These are phyloP conservation scores for Ceratocystis papillata DNA, from an alignment of 2,329 filamentous ascomycete genomes.

Conservation along the genomic window DNA sequence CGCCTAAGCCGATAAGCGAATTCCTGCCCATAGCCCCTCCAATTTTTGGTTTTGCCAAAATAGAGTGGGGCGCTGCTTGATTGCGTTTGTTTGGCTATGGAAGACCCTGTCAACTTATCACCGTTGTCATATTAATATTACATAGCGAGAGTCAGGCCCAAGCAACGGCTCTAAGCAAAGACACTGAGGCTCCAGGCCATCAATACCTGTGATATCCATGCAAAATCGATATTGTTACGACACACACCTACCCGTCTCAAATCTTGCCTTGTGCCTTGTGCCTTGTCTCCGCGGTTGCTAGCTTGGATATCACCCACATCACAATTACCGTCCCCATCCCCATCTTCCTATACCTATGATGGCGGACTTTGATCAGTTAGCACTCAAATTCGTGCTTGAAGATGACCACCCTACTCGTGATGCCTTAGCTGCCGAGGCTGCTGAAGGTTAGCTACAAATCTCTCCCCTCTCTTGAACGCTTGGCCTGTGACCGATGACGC, in stretches of 20 bases:
- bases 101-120: not conserved
- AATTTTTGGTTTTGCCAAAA: slow-evolving; percentile 1
- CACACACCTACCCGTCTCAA: too few species aligned
- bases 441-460: slow-evolving; percentile 31
- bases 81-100: not conserved
- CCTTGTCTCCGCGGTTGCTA: too few species aligned
- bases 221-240: too few species aligned
- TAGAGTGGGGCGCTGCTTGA: not conserved
- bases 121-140: not conserved
- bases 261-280: too few species aligned
- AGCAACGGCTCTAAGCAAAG: not conserved
- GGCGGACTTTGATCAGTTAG: slow-evolving; percentile 43
- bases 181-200: not conserved
- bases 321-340: not conserved
- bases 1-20: slow-evolving; percentile 10
- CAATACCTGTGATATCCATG: too few species aligned
- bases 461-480: not conserved
- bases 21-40: slow-evolving; percentile 20
- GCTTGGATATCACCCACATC: not conserved
- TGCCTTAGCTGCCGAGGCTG: slow-evolving; percentile 38
- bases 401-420: slow-evolving; percentile 37
- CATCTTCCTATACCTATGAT: slow-evolving; percentile 30
- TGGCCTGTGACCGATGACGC: not conserved
- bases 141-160: not conserved
- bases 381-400: slow-evolving; percentile 44